Evolutionary conservation across 257 asterid genomes (phyloP).

Genomic region (Eucommia ulmoides): DNA sequence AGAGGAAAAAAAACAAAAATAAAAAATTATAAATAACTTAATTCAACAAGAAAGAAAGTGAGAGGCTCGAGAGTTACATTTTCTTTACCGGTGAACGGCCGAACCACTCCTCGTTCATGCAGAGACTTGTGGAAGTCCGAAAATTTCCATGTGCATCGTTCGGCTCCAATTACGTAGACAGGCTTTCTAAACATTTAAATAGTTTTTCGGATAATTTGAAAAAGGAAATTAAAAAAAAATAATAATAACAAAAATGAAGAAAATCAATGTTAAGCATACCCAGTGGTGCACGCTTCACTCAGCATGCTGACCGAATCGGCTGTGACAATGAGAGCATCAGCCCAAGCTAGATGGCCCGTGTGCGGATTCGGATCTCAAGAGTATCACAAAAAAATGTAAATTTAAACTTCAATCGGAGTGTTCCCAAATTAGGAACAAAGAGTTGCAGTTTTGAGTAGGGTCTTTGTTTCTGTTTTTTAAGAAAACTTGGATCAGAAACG

Average conservation of each 20-base stretch:
- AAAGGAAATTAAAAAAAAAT: conserved; percentile 6
- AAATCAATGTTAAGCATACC: conserved; percentile 28
- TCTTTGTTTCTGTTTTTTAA: no score
- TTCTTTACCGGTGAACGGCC: conserved; percentile 61
- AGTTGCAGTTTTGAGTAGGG: no score
- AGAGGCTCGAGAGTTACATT: conserved; percentile 33
- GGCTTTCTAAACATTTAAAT: conserved; percentile 60
- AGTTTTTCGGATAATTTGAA: no score
- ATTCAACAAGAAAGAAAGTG: not conserved
- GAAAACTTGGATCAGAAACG: no score
- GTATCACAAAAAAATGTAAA: no score
- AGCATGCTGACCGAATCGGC: conserved; percentile 94
- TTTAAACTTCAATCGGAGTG: no score
- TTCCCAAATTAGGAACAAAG: no score
- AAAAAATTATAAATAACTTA: not conserved
- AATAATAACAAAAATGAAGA: not conserved
- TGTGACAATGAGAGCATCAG: conserved; percentile 74
- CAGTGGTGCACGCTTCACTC: conserved; percentile 95
- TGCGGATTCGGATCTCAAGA: conserved; percentile 84
- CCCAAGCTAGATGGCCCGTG: conserved; percentile 88
- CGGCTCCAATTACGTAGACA: conserved; percentile 78
- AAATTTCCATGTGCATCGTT: conserved; percentile 79
- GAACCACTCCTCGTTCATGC: conserved; percentile 39
- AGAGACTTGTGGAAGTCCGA: conserved; percentile 50
- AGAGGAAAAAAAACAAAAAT: not conserved